Base-by-base conservation (phyloP, 2,329 filamentous ascomycete genomes). In the Aspergillus glaucus region DNA sequence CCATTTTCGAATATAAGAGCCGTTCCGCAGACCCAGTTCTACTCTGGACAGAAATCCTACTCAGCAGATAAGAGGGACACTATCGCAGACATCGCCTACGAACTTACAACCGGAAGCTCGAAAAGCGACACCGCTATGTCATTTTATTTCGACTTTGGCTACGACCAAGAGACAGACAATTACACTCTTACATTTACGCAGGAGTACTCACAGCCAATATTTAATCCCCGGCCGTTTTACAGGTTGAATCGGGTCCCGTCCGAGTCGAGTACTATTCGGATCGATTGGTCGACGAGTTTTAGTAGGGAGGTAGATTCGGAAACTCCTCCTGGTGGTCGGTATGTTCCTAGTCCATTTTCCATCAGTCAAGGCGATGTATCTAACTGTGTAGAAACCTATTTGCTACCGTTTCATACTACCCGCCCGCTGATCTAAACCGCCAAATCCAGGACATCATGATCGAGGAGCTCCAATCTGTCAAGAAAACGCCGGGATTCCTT, bases 21-120 rank as follows among this genome's bases (percentile, higher is more conserved):
- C 0, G 65, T 66, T 28, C 47, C 60, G 3, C 66, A 62, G 39
- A 66, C 63, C n/a, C 41, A 61, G 6, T 55, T 72, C 37, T 72
- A 66, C 62, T 66, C 62, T n/a, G 62, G 64, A 4, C 32, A 48
- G 9, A 56, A 50, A 19, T 44, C 48, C 12, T 67, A 61, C 44
- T 15, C 42, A 10, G 15, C 28, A 8, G 48, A 51, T 22, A 37
- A 51, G 6, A 45, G 34, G 1, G 37, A 45, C n/a, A 36, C 43
- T 32, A 47, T 51, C 5, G 45, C 50, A 24, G 50, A 43, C 42
- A 34, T 45, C 28, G 46, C 45, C 12, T 49, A 49, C 22, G 17
- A 46, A 6, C 21, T 50, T 2, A 50, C 48, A n/a, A 50, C 44
- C 3, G 26, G 26, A 30, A 10, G 9, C 15, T 39, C 40, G 48